Evolutionary conservation across 1,284 basidiomycete genomes (phyloP).

Genomic region (Apiotrichum montevideense): DNA sequence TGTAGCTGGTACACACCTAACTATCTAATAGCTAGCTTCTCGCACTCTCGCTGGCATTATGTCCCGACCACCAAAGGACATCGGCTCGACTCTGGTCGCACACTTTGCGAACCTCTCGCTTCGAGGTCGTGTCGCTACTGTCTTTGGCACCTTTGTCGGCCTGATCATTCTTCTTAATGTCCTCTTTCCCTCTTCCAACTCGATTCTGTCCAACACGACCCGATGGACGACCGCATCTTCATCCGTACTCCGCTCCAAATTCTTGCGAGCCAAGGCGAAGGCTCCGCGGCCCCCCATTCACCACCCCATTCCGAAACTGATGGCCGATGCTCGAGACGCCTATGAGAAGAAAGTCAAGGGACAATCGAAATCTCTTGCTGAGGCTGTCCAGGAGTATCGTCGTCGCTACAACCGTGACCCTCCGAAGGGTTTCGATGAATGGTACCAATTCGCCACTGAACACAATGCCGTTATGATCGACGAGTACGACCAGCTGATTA

Average conservation of each 20-base stretch:
- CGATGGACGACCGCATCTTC: conserved; percentile 45
- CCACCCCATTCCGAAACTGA: conserved; percentile 76
- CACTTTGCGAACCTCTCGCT: conserved; percentile 11
- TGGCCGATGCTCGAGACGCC: conserved; percentile 65
- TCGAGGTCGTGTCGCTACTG: conserved; percentile 22
- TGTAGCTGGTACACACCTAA: too few relatives aligned
- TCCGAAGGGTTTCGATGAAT: conserved; percentile 79
- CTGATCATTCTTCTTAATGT: conserved; percentile 34
- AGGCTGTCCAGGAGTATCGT: conserved; percentile 72
- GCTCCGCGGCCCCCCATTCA: conserved; percentile 45
- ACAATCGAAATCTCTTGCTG: conserved; percentile 68
- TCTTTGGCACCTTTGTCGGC: conserved; percentile 22
- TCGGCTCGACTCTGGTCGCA: background rate
- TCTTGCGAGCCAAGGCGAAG: conserved; percentile 37
- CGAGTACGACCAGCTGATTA: conserved; percentile 77
- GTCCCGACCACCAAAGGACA: conserved; percentile 8
- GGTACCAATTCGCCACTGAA: conserved; percentile 74
- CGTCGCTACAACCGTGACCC: conserved; percentile 69
- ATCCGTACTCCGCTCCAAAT: conserved; percentile 42
- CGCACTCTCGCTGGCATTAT: background rate
- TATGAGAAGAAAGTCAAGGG: conserved; percentile 61
- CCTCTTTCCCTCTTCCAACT: conserved; percentile 27
- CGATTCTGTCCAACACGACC: conserved; percentile 27
- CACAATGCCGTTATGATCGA: conserved; percentile 75
- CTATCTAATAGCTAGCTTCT: too few relatives aligned